Evolutionary conservation across 1,284 basidiomycete genomes (phyloP), one percentile per base, ranked within the genome.

Genomic region (Neolentinus lepideus): DNA sequence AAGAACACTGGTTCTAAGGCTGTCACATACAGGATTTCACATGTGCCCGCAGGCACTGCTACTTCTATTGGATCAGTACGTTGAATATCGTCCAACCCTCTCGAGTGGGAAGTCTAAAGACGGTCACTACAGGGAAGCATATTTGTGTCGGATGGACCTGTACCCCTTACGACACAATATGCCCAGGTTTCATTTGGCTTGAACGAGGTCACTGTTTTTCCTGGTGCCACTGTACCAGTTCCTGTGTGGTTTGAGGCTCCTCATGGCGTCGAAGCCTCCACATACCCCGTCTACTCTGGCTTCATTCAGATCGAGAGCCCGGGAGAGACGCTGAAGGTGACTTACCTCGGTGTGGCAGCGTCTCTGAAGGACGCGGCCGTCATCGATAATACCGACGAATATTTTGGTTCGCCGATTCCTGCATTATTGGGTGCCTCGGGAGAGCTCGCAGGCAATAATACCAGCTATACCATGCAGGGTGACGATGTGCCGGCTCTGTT

Each of bases 221-320:
- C 74, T 2, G 70, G 70, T 9, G 61, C 66, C 11, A 64, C 62
- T 0, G 63, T 65, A 51, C 56, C 59, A 25, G 62, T 75, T 54
- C 64, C 60, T 8, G 69, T 67, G 16, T 62, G 58, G 38, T 68
- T 77, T 63, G 67, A 65, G 0, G 66, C 77, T 0, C 84, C 83
- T 0, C 61, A 62, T 1, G 73, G 71, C 2, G 62, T 78, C 29
- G 75, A 82, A 58, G 61, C 73, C 0, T 65, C 71, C 11, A 72
- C 74, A 2, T 77, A 79, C 64, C 83, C 84, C 4, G 73, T 85
- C 51, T 85, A 75, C 70, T 80, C 80, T 45, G 83, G 83, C 2
- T 83, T 78, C 70, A 78, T 85, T 59, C 66, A 80, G 57, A 69
- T 81, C 53, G 65, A 69, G 12, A 76, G 70, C 56, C 71, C 62